These are phyloP conservation scores for Phaseolus coccineus DNA, from an alignment of 331 rosid species.

Conservation along the genomic window DNA sequence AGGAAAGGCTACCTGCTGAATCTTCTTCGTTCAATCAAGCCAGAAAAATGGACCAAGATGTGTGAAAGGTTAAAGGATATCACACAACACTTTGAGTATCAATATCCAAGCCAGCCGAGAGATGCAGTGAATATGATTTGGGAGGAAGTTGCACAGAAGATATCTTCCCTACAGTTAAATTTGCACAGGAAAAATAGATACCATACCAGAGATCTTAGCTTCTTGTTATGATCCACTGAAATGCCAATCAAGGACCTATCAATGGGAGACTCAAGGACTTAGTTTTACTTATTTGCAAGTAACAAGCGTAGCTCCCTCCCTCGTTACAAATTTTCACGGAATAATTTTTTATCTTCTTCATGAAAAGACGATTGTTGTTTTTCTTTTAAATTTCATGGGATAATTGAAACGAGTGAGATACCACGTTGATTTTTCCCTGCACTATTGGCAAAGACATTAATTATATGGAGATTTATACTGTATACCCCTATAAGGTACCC, in stretches of 20 bases:
- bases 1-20: conserved; percentile 72
- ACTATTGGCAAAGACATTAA: conserved; percentile 1
- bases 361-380: not conserved
- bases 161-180: conserved; percentile 38
- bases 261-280: conserved; percentile 17
- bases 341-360: conserved; percentile 19
- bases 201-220: conserved; percentile 59
- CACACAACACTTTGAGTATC: conserved; percentile 64
- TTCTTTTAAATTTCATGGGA: not conserved
- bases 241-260: conserved; percentile 21
- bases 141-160: conserved; percentile 76
- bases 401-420: not conserved
- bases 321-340: conserved; percentile 7
- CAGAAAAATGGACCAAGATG: conserved; percentile 81
- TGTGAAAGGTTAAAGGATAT: conserved; percentile 83
- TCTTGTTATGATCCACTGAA: conserved; percentile 43
- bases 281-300: conserved; percentile 39
- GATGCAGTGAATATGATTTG: conserved; percentile 94
- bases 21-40: conserved; percentile 69
- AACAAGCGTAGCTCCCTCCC: conserved; percentile 9
- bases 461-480: conserved; percentile 1
- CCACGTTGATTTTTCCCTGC: conserved; percentile 3
- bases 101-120: conserved; percentile 72
- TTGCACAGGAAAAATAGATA: conserved; percentile 26
- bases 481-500: not conserved